Evolutionary conservation across 2,329 filamentous ascomycete species (phyloP).

Genomic region (Seiridium cupressi): DNA sequence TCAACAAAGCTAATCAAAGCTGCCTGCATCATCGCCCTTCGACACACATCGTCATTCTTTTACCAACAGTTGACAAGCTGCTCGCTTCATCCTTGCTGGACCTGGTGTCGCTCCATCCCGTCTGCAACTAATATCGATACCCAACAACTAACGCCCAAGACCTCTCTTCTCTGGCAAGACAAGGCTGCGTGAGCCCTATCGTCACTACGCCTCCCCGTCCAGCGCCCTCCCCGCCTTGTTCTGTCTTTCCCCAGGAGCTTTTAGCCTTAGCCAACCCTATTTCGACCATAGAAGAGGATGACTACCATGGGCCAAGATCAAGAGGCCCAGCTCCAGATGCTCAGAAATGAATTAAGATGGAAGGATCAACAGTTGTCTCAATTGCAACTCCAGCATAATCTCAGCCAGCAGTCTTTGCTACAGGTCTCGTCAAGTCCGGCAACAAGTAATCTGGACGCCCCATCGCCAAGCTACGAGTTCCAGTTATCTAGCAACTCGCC

Average conservation of each 20-base stretch:
- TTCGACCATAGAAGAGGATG: neutral
- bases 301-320: conserved; percentile 20
- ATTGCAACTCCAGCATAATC: conserved; percentile 23
- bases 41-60: neutral
- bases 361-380: conserved; percentile 17
- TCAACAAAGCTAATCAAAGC: neutral
- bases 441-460: conserved; percentile 16
- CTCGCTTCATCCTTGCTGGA: conserved; percentile 6
- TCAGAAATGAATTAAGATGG: conserved; percentile 20
- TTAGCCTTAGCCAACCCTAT: neutral
- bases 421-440: conserved; percentile 14
- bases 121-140: conserved; percentile 1
- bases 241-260: neutral
- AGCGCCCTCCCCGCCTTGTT: neutral
- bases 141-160: neutral
- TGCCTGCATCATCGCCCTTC: neutral
- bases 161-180: neutral
- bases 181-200: conserved; percentile 2
- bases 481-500: conserved; percentile 21
- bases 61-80: neutral
- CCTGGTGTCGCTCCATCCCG: neutral
- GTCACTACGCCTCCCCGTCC: neutral
- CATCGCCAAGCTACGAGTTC: conserved; percentile 22
- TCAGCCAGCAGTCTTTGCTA: conserved; percentile 21
- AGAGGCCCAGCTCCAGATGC: conserved; percentile 23